Evolutionary conservation across 2,329 filamentous ascomycete species (phyloP).

Genomic region (Hypoxylon rubiginosum): DNA sequence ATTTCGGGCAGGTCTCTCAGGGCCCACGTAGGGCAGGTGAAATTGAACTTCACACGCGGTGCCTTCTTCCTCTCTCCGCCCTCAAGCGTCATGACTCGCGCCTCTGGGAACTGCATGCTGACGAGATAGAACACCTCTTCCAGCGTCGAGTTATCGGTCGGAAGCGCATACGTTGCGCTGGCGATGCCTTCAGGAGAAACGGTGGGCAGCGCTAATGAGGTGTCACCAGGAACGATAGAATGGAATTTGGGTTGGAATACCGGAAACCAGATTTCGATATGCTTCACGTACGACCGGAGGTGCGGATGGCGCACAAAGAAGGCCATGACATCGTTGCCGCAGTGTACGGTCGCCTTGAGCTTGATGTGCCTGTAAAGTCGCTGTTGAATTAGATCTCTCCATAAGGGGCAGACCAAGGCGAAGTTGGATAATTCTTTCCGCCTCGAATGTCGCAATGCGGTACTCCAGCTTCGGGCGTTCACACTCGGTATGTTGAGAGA

Average conservation of each 20-base stretch:
- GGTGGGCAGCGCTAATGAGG: slow-evolving; percentile 61
- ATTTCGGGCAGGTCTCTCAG: slow-evolving; percentile 61
- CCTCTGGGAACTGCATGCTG: slow-evolving; percentile 68
- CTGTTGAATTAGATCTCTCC: slow-evolving; percentile 77
- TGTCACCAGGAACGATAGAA: slow-evolving; percentile 58
- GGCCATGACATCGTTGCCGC: slow-evolving; percentile 68
- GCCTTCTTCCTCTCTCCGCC: slow-evolving; percentile 84
- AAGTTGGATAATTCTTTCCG: slow-evolving; percentile 76
- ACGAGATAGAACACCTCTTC: slow-evolving; percentile 78
- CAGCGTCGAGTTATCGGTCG: slow-evolving; percentile 76
- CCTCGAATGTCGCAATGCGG: slow-evolving; percentile 74
- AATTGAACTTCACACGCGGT: slow-evolving; percentile 73
- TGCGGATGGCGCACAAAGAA: slow-evolving; percentile 73
- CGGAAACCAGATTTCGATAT: slow-evolving; percentile 83
- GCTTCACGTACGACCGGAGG: slow-evolving; percentile 74
- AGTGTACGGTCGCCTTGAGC: slow-evolving; percentile 77
- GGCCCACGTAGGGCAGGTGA: slow-evolving; percentile 41
- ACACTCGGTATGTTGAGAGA: slow-evolving; percentile 66
- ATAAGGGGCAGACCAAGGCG: slow-evolving; percentile 72
- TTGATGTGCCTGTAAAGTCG: slow-evolving; percentile 82
- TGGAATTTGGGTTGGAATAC: slow-evolving; percentile 74
- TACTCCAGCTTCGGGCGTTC: slow-evolving; percentile 71
- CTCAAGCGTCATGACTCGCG: slow-evolving; percentile 77
- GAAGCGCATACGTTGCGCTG: slow-evolving; percentile 70
- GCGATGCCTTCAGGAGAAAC: slow-evolving; percentile 69